phyloP scores from a whole-genome alignment of 2,329 filamentous ascomycete species.

The Sordariomycetes sp. region DNA sequence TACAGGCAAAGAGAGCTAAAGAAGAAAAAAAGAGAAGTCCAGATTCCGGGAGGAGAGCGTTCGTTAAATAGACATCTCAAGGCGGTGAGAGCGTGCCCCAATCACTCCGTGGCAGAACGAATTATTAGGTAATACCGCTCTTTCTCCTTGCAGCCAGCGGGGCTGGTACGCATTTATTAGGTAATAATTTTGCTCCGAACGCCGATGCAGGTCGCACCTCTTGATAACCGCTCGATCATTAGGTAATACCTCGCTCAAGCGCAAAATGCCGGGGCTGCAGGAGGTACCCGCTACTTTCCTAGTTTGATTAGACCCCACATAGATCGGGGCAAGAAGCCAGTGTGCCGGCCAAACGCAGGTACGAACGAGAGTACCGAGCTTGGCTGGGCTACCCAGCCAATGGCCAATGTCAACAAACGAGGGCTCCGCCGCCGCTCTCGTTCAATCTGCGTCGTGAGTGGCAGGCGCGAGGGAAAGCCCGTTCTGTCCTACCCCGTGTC shows the following conservation, averaged over 20 bases:
- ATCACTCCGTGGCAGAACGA: slow-evolving; percentile 2
- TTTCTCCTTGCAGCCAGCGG: slow-evolving; percentile 1
- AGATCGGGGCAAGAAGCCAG: too few species aligned
- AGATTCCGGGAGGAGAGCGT: not conserved
- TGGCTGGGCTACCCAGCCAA: not conserved
- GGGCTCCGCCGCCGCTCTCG: not conserved
- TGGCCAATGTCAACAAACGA: not conserved
- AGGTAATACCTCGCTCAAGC: too few species aligned
- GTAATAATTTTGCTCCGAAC: not conserved
- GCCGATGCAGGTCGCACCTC: not conserved
- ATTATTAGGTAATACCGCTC: not conserved
- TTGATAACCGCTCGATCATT: too few species aligned
- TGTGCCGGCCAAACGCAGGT: not conserved
- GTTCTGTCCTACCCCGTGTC: slow-evolving; percentile 58
- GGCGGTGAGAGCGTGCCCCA: slow-evolving; percentile 1
- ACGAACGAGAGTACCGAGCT: not conserved
- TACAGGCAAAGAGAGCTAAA: slow-evolving; percentile 6
- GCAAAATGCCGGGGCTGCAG: not conserved
- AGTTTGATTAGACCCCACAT: not conserved
- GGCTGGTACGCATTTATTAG: not conserved
- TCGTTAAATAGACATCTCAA: not conserved
- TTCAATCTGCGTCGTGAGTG: not conserved
- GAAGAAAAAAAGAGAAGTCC: slow-evolving; percentile 6
- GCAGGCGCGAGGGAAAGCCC: not conserved
- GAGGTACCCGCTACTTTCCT: not conserved